Evolutionary conservation across 805 yeast genomes (phyloP), one percentile per base, ranked within the genome.

Genomic region (Ogataea trehaloabstinens): DNA sequence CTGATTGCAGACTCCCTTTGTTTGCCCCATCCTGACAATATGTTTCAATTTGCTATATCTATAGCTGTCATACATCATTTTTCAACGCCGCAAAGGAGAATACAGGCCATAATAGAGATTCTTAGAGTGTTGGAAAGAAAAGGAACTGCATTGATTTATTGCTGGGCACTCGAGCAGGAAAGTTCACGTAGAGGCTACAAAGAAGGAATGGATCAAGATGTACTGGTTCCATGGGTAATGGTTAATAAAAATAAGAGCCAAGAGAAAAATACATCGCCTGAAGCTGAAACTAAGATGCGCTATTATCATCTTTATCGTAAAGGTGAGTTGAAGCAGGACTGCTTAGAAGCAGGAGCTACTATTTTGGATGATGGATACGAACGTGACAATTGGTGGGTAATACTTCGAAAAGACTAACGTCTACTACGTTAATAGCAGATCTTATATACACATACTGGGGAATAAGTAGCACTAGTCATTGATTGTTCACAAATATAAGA

Each of bases 11-110:
- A 93, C 64, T 96, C 95, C 3, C 65, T 93, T 38, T 49, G 55
- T 2, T 56, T 81, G 32, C 88, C 90, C 2, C 84, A 78, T 53
- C 69, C 68, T 2, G 58, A 65, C 6, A 43, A 54, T 5, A 54
- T 63, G 10, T 75, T 77, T 53, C 70, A 91, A 54, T 93, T 93
- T 68, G 98, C 95, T 2, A 85, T 93, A 19, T 83, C 95, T 7
- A 90, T 93, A 32, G 98, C 98, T 0, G 99, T 93, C 18, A 81
- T 93, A 13, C 99, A 93, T 56, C 99, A 93, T 60, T 89, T 93
- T 66, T 76, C 95, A n/a, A 87, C 95, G 0, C 75, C 74, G 15
- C 83, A 80, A 45, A 73, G 99, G 55, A 71, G 99, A 37, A 59
- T 85, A 1, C 76, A 74, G 6, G 97, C 96, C 1, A 80, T 93